phyloP scores from a whole-genome alignment of 495 filamentous ascomycete species.

The Cetradonia linearis region DNA sequence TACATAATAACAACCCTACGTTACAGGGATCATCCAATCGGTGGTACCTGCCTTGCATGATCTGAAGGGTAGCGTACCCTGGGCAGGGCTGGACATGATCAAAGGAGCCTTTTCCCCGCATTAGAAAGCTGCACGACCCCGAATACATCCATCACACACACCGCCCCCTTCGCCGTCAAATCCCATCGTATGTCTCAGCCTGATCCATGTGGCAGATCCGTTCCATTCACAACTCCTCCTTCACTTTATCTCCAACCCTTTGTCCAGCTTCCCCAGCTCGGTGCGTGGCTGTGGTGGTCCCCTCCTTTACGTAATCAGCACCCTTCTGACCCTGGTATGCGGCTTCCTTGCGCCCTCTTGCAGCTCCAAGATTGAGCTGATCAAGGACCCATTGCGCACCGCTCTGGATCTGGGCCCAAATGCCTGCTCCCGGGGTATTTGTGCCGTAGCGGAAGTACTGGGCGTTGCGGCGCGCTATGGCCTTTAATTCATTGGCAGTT shows the following conservation, averaged over 20 bases:
- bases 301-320: constrained; percentile 34
- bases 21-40: background rate
- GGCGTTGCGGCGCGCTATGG: constrained; percentile 58
- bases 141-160: constrained; percentile 6
- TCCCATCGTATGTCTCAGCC: constrained; percentile 1
- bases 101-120: background rate
- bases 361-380: constrained; percentile 51
- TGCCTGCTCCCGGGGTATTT: constrained; percentile 50
- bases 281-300: constrained; percentile 24
- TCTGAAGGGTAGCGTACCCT: background rate
- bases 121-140: background rate
- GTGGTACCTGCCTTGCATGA: constrained; percentile 1
- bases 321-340: constrained; percentile 39
- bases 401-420: constrained; percentile 54
- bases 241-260: constrained; percentile 26
- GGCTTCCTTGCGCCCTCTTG: constrained; percentile 51
- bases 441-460: constrained; percentile 75
- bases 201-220: background rate
- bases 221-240: constrained; percentile 28
- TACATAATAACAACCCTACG: background rate
- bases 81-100: background rate
- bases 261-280: constrained; percentile 27
- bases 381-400: constrained; percentile 50
- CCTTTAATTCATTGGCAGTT: constrained; percentile 51
- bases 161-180: constrained; percentile 2